Evolutionary conservation across 331 rosid genomes (phyloP), one percentile per base, ranked within the genome.

Genomic region (Rosa hybrid): DNA sequence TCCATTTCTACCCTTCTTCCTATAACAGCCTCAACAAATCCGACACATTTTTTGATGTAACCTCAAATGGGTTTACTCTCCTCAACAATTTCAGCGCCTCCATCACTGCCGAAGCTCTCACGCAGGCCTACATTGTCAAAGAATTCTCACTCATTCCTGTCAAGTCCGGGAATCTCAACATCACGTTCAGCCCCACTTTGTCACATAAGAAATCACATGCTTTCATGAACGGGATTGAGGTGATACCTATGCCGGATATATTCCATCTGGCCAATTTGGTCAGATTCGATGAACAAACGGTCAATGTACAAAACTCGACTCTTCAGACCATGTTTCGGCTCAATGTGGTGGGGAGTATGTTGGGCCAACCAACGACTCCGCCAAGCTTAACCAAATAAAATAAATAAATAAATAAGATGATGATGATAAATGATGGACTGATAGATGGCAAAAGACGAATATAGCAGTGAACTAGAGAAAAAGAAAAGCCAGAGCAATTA

Each of bases 221-320:
- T 77, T 87, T 84, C 64, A 72, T 90, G 34, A 90, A 88, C 46
- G 94, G 89, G 56, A 84, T 90, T 62, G 90, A 86, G 79, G 59
- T 87, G 1, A 62, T 81, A 21, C 65, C 83, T 4, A 80, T 85
- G 85, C 87, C 85, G 2, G 84, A 87, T 16, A 77, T 87, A 23
- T 85, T 87, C 54, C n/a, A 75, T 50, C 78, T 80, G 5, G 73
- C 80, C 6, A 42, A n/a, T 3, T 1, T 82, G 62, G 77, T 87
- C 2, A 78, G 80, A 1, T 72, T 62, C 44, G 27, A 62, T 10
- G 80, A 21, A 38, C 80, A 71, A 9, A 46, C 53, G 8, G 2
- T 82, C 39, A 86, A 85, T 3, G 76, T 78, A 34, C 78, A 70
- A 10, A 78, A 0, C 44, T 44, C 10, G 48, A 44, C 10, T 44